Evolutionary conservation across 345 rosid species (phyloP), one percentile per base, ranked within the genome.

Genomic region (Gossypium raimondii): DNA sequence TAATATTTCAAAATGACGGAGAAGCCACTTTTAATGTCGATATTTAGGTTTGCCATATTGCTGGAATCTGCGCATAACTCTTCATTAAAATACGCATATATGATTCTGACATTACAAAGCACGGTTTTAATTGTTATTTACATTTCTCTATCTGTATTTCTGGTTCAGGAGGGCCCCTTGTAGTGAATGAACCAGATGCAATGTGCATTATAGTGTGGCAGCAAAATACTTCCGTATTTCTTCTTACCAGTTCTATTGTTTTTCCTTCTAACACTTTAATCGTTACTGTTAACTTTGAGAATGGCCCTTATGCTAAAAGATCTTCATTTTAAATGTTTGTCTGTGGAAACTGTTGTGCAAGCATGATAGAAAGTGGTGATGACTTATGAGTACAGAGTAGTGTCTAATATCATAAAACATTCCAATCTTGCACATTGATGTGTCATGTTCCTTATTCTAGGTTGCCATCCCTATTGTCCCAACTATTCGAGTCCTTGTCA

Each of bases 391-490:
- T 34, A 29, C 7, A 1, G 41, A 34, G 41, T 4, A 47, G 13
- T 47, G 51, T 11, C 63, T 27, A 59, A 20, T 57, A 20, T 57
- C 38, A 24, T 0, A 24, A 24, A 45, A 10, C 4, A 22, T 57
- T 22, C 60, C 53, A 5, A 34, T 4, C 41, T 34, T 34, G 41
- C 41, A 27, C 27, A 44, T 38, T 71, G 63, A 20, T 20, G 11
- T 77, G 14, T 68, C 2, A 17, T 55, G 16, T 14, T 72, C 29
- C 73, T 68, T 6, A 66, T 61, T 20, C 51, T 84, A 95, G 99
- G 87, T 95, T 48, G 99, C 99, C 44, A 95, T 95, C 73, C 99
- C 99, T 27, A 84, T 95, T 73, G 97, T 95, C 67, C 99, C 99
- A 34, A 95, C 93, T 3, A 89, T 95, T 70, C 85, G 97, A 67